phyloP scores from a whole-genome alignment of 2,329 filamentous ascomycete genomes.

The Diaporthe destruens region DNA sequence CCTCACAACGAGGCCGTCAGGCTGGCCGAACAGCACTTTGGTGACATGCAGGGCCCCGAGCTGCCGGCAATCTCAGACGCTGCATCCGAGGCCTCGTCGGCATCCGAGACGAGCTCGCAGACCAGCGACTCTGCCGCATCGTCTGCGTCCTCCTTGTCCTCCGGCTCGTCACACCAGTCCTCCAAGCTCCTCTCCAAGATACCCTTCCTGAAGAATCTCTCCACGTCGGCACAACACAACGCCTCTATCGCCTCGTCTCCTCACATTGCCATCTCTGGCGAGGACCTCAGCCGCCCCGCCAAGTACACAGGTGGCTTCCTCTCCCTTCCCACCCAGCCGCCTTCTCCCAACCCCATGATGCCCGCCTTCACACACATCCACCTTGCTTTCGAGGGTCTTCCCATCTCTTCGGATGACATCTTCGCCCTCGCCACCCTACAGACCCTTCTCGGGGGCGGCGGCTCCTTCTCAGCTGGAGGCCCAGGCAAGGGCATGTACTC shows the following conservation, averaged over 20 bases:
- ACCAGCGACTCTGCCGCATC: constrained; percentile 51
- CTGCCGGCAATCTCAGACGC: constrained; percentile 64
- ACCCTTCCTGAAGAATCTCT: constrained; percentile 91
- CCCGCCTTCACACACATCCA: constrained; percentile 93
- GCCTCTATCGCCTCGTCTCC: constrained; percentile 66
- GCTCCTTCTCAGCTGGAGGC: constrained; percentile 95
- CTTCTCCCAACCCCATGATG: constrained; percentile 80
- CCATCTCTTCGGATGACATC: constrained; percentile 91
- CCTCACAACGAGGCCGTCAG: constrained; percentile 83
- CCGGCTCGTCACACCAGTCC: constrained; percentile 55
- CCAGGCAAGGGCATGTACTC: constrained; percentile 99
- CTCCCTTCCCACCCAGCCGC: constrained; percentile 83
- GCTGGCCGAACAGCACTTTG: constrained; percentile 88
- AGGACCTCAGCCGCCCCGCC: constrained; percentile 74
- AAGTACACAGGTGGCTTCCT: constrained; percentile 96
- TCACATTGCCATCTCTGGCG: constrained; percentile 57
- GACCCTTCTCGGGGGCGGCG: constrained; percentile 93
- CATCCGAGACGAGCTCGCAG: constrained; percentile 52
- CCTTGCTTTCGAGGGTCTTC: constrained; percentile 93
- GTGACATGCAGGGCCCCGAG: constrained; percentile 79
- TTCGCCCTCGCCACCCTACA: constrained; percentile 96
- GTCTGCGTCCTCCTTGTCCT: constrained; percentile 50
- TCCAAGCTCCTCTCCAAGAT: constrained; percentile 78
- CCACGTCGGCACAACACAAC: constrained; percentile 76
- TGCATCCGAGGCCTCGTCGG: constrained; percentile 69